Evolutionary conservation across 1,284 basidiomycete genomes (phyloP), one percentile per base, ranked within the genome.

Genomic region (Ceratobasidium sp.): DNA sequence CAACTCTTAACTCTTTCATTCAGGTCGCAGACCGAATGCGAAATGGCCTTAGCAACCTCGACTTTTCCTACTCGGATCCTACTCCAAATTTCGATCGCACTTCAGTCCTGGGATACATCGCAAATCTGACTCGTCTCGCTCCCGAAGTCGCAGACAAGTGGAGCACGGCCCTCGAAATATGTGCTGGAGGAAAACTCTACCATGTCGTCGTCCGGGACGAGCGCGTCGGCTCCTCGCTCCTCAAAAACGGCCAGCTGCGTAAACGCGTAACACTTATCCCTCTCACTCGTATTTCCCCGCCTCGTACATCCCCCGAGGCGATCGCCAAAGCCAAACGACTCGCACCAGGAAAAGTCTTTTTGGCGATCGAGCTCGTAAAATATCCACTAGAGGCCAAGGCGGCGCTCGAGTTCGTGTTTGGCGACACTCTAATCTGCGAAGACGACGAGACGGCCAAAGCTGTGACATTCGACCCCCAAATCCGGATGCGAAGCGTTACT

Each of bases 161-260:
- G 79, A 91, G 96, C 1, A 96, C 95, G 0, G 98, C 97, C 0
- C 90, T 99, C 33, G 98, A 99, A 85, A 93, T 99, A 79, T 93
- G 95, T 40, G 97, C 97, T 0, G 96, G 97, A 1, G 93, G 91
- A 0, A 93, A 94, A 80, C 88, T 99, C n/a, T 98, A 95, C 87
- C 97, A 99, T 80, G 94, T 97, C 54, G 94, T 99, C 26, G 95
- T 99, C 26, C 92, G 97, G 81, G 93, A 98, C 83, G 96, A 98
- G 84, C 89, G 90, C 78, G 91, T 97, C 71, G 96, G 96, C 57
- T 94, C 94, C 80, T 92, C 95, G 56, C 88, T 99, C 38, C 87
- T 99, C 65, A 89, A 93, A 81, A 91, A 95, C 68, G 96, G 96
- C 44, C 89, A 88, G 77, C 91, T 99, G 81, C 93, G 91, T 86